phyloP scores from a whole-genome alignment of 2,329 filamentous ascomycete species.

The Cryphonectria carpinicola region DNA sequence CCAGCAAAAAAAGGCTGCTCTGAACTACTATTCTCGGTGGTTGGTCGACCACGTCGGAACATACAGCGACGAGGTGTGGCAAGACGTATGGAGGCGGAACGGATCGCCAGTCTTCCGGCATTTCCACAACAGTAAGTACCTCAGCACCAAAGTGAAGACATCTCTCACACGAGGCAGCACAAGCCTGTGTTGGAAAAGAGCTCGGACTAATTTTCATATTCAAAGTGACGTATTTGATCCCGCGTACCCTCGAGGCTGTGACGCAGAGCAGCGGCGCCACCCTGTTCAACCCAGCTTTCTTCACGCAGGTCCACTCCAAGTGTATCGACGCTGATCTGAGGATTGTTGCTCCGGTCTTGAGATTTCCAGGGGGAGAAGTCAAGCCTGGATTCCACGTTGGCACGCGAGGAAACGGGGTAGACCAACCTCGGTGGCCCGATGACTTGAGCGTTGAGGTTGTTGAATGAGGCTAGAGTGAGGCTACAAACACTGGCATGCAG shows the following conservation, averaged over 20 bases:
- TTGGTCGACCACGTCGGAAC: conserved; percentile 43
- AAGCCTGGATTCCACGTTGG: conserved; percentile 22
- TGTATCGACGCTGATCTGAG: not conserved
- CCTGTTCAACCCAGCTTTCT: conserved; percentile 53
- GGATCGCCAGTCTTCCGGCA: conserved; percentile 53
- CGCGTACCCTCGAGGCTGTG: conserved; percentile 45
- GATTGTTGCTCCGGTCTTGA: conserved; percentile 20
- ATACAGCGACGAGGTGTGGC: conserved; percentile 50
- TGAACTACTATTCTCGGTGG: conserved; percentile 50
- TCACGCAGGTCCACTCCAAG: conserved; percentile 35
- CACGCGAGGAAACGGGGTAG: conserved; percentile 22
- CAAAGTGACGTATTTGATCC: conserved; percentile 42
- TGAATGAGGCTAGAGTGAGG: not conserved
- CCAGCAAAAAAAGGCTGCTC: conserved; percentile 33
- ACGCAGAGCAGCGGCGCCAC: conserved; percentile 41
- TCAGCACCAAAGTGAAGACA: not conserved
- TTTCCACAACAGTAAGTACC: conserved; percentile 40
- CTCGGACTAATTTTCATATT: not conserved
- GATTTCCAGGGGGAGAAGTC: conserved; percentile 23
- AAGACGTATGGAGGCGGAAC: conserved; percentile 50
- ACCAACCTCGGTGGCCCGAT: conserved; percentile 20
- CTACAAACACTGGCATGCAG: not conserved
- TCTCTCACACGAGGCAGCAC: not conserved
- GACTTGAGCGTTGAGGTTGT: conserved; percentile 19
- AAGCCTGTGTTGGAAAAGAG: not conserved